Percentiles rank a stretch among this genome's conserved stretches.
These are phyloP conservation scores for Schoenoplectus tabernaemontani DNA, from an alignment of 202 grass and related monocot species.

Conservation along the genomic window DNA sequence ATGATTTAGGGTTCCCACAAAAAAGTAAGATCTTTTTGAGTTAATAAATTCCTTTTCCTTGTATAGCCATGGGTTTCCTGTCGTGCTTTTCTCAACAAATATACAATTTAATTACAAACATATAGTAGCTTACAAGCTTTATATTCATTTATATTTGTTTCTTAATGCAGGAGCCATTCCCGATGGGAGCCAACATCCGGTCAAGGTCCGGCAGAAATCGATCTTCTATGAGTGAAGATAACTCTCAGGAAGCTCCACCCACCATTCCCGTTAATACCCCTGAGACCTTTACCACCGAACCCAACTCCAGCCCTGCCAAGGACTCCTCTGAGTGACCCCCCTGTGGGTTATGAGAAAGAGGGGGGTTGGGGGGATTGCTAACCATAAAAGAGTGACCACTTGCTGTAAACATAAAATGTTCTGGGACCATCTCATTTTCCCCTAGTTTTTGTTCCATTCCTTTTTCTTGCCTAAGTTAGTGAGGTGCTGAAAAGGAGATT, in stretches of 20 bases:
- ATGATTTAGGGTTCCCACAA: background rate
- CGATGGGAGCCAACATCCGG: conserved; percentile 68
- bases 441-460: conserved; percentile 26
- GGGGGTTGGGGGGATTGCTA: conserved; percentile 24
- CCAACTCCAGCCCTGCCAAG: conserved; percentile 33
- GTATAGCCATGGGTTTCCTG: background rate
- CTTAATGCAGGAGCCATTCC: conserved; percentile 71
- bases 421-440: conserved; percentile 19
- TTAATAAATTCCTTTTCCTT: background rate
- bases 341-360: background rate
- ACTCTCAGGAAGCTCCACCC: conserved; percentile 42
- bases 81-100: too few relatives aligned
- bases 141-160: background rate
- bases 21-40: background rate
- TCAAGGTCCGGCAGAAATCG: conserved; percentile 68
- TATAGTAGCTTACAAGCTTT: background rate
- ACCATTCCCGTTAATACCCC: conserved; percentile 19
- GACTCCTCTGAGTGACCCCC: conserved; percentile 55
- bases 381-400: conserved; percentile 32
- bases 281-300: conserved; percentile 30
- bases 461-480: conserved; percentile 34
- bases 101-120: too few relatives aligned
- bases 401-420: conserved; percentile 28
- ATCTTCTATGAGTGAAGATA: conserved; percentile 51
- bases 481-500: conserved; percentile 26